phyloP scores from a whole-genome alignment of 345 rosid genomes.

The Eucalyptus erythrocorys region DNA sequence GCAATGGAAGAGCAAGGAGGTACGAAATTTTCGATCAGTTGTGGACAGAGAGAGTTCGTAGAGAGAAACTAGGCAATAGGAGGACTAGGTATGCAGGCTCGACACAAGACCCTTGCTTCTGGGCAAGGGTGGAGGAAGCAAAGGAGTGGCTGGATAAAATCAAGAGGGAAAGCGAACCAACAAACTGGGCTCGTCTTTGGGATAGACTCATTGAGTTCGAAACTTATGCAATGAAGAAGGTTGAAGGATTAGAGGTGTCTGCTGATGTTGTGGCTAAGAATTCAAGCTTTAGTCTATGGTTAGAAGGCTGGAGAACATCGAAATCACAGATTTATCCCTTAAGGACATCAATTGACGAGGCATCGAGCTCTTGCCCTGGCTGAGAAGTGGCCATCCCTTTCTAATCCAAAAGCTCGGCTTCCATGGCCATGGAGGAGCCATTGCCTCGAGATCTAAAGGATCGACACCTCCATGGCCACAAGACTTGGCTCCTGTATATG shows the following conservation, averaged over 20 bases:
- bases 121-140: conserved; percentile 10
- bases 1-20: conserved; percentile 55
- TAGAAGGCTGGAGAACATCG: background rate
- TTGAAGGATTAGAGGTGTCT: background rate
- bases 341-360: too few species aligned
- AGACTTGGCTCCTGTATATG: too few species aligned
- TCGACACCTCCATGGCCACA: too few species aligned
- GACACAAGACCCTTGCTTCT: conserved; percentile 63
- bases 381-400: too few species aligned
- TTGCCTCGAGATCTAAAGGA: too few species aligned
- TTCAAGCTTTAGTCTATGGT: background rate
- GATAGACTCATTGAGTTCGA: background rate
- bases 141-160: background rate
- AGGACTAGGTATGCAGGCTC: conserved; percentile 14
- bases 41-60: conserved; percentile 26
- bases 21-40: conserved; percentile 50
- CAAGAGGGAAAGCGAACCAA: background rate
- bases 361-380: too few species aligned
- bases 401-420: too few species aligned
- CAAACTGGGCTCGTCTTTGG: background rate
- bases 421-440: too few species aligned
- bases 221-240: background rate
- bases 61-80: background rate
- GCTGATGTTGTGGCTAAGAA: background rate
- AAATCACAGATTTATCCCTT: too few species aligned